A percentile compares a stretch with the other conserved stretches of the same genome.
phyloP scores from a whole-genome alignment of 1,139 yeast species.

The Lodderomyces orthopsilosis region DNA sequence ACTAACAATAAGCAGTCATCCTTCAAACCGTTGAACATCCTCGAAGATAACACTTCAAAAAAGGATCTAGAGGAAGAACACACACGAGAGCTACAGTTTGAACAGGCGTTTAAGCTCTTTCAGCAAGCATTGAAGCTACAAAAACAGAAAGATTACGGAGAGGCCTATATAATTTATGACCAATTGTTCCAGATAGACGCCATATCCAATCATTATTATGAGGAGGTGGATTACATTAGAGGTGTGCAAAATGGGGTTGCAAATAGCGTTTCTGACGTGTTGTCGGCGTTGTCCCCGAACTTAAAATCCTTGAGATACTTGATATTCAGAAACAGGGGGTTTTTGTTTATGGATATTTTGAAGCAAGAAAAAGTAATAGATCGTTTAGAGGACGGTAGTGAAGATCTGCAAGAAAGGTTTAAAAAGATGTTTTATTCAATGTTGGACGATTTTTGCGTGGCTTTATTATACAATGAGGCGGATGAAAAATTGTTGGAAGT shows the following conservation, averaged over 20 bases:
- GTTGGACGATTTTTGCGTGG: slow-evolving; percentile 55
- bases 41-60: slow-evolving; percentile 61
- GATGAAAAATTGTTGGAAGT: slow-evolving; percentile 52
- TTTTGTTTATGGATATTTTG: slow-evolving; percentile 57
- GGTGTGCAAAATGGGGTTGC: slow-evolving; percentile 42
- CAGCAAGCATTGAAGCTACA: slow-evolving; percentile 69
- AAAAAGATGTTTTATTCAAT: slow-evolving; percentile 37
- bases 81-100: slow-evolving; percentile 83
- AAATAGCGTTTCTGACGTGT: slow-evolving; percentile 37
- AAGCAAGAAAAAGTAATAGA: slow-evolving; percentile 7
- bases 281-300: slow-evolving; percentile 58
- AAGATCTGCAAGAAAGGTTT: slow-evolving; percentile 11
- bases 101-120: slow-evolving; percentile 76
- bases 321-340: slow-evolving; percentile 78
- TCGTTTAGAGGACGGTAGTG: slow-evolving; percentile 1
- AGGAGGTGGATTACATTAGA: slow-evolving; percentile 37
- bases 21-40: slow-evolving; percentile 76
- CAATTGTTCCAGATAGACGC: slow-evolving; percentile 68
- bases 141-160: slow-evolving; percentile 42
- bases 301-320: slow-evolving; percentile 72
- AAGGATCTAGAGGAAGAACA: slow-evolving; percentile 76
- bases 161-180: slow-evolving; percentile 57
- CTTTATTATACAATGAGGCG: slow-evolving; percentile 62
- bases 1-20: slow-evolving; percentile 41
- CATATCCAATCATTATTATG: slow-evolving; percentile 49